phyloP scores from a whole-genome alignment of 257 asterid genomes.

The Galeopsis tetrahit region DNA sequence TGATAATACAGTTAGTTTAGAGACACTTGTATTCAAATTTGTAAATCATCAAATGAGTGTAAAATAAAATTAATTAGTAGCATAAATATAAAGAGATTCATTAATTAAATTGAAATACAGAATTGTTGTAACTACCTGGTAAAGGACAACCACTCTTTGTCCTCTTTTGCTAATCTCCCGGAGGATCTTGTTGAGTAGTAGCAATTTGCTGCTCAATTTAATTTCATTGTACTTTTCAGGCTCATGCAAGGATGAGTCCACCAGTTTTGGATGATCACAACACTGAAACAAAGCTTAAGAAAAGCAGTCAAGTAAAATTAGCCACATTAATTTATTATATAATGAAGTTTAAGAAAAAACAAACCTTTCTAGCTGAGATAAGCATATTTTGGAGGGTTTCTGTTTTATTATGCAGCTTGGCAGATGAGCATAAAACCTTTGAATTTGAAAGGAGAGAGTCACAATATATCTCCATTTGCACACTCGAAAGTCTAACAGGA shows the following conservation, averaged over 20 bases:
- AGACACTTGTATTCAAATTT: no score
- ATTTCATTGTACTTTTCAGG: conserved; percentile 56
- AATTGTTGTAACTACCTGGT: conserved; percentile 48
- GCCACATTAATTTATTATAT: conserved; percentile 9
- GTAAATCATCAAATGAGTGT: no score
- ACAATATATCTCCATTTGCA: conserved; percentile 69
- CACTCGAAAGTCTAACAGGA: conserved; percentile 60
- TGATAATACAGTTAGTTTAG: no score
- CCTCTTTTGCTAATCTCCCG: conserved; percentile 53
- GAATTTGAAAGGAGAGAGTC: conserved; percentile 57
- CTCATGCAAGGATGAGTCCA: conserved; percentile 51
- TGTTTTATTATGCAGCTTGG: conserved; percentile 27
- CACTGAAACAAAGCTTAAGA: conserved; percentile 46
- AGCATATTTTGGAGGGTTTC: conserved; percentile 45
- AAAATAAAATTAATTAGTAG: no score
- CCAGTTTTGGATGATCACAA: conserved; percentile 77
- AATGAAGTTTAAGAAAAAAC: conserved; percentile 14
- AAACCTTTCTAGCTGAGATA: conserved; percentile 56
- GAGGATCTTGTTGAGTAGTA: conserved; percentile 61
- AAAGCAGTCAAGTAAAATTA: conserved; percentile 21
- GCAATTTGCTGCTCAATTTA: conserved; percentile 60
- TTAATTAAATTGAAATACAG: conserved; percentile 6
- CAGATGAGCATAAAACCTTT: conserved; percentile 41
- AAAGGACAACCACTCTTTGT: conserved; percentile 60
- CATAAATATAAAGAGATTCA: not conserved